Conservation (phyloP, 2,329 filamentous ascomycete species). For the Beauveria brongniartii region DNA sequence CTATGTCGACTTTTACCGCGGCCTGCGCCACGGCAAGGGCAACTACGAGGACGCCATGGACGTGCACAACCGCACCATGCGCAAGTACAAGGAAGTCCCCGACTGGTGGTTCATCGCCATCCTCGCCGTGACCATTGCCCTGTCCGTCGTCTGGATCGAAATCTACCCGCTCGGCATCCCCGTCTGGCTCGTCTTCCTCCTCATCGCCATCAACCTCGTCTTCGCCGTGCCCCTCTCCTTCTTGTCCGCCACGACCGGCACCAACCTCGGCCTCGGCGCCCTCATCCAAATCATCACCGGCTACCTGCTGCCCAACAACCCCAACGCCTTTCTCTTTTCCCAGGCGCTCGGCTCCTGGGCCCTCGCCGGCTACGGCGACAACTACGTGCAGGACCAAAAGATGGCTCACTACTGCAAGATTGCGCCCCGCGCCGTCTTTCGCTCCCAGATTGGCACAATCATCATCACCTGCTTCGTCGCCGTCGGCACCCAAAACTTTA, state of each 20-base stretch:
- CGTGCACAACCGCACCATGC: slow-evolving; percentile 32
- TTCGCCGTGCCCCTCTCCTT: slow-evolving; percentile 36
- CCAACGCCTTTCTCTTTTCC: slow-evolving; percentile 16
- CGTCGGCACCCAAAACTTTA: slow-evolving; percentile 35
- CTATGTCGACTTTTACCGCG: slow-evolving; percentile 31
- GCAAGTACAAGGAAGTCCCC: slow-evolving; percentile 34
- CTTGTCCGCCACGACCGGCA: slow-evolving; percentile 36
- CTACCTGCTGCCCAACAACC: slow-evolving; percentile 15
- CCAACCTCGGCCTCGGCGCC: slow-evolving; percentile 32
- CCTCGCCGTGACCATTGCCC: slow-evolving; percentile 22
- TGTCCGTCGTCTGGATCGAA: slow-evolving; percentile 21
- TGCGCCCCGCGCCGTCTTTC: slow-evolving; percentile 37
- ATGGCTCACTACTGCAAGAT: slow-evolving; percentile 44
- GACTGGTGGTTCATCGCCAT: slow-evolving; percentile 40
- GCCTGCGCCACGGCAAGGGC: slow-evolving; percentile 29
- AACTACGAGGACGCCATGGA: slow-evolving; percentile 35
- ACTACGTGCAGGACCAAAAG: slow-evolving; percentile 41
- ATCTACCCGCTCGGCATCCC: slow-evolving; percentile 19
- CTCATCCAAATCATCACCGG: slow-evolving; percentile 33
- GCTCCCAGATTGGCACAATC: slow-evolving; percentile 37
- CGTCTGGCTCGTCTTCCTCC: slow-evolving; percentile 18
- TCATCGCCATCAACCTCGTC: slow-evolving; percentile 27
- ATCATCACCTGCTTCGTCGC: slow-evolving; percentile 38
- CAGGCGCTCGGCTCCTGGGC: slow-evolving; percentile 10
- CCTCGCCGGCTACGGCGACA: slow-evolving; percentile 29